phyloP scores from a whole-genome alignment of 78 protist species.

The Dictyostelium brefeldianum region DNA sequence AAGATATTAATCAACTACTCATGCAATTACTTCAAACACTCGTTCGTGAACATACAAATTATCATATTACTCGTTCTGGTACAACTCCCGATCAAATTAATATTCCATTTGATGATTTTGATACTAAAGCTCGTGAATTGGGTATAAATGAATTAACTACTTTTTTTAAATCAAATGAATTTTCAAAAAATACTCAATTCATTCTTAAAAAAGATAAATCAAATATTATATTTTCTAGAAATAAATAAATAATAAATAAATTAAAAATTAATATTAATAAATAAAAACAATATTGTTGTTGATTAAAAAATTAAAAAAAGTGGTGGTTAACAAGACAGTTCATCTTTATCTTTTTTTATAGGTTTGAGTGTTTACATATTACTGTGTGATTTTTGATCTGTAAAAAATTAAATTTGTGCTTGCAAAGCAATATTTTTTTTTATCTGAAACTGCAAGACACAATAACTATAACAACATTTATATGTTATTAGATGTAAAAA shows the following conservation, averaged over 20 bases:
- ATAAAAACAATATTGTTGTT: background rate
- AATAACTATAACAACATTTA: too few relatives aligned
- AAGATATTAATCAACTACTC: slow-evolving; percentile 93
- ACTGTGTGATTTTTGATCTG: too few relatives aligned
- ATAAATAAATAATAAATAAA: background rate
- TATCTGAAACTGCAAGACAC: too few relatives aligned
- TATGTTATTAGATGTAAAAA: too few relatives aligned
- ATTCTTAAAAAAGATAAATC: slow-evolving; percentile 15
- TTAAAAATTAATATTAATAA: background rate
- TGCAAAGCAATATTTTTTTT: too few relatives aligned
- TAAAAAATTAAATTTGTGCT: too few relatives aligned
- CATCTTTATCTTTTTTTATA: too few relatives aligned
- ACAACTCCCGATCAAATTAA: background rate
- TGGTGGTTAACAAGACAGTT: too few relatives aligned
- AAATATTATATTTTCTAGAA: background rate
- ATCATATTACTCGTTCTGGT: slow-evolving; percentile 1
- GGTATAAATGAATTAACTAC: slow-evolving; percentile 37
- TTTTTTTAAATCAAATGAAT: slow-evolving; percentile 32
- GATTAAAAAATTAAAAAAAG: too few relatives aligned
- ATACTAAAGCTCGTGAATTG: slow-evolving; percentile 50
- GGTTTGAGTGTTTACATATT: too few relatives aligned
- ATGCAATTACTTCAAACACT: slow-evolving; percentile 54
- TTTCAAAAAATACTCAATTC: background rate
- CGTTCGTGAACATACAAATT: slow-evolving; percentile 3
- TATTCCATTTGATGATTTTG: slow-evolving; percentile 59